A percentile compares a stretch with the other conserved stretches of the same genome.
Conservation (phyloP, 768 basidiomycete genomes). For the Dendrothele bispora region DNA sequence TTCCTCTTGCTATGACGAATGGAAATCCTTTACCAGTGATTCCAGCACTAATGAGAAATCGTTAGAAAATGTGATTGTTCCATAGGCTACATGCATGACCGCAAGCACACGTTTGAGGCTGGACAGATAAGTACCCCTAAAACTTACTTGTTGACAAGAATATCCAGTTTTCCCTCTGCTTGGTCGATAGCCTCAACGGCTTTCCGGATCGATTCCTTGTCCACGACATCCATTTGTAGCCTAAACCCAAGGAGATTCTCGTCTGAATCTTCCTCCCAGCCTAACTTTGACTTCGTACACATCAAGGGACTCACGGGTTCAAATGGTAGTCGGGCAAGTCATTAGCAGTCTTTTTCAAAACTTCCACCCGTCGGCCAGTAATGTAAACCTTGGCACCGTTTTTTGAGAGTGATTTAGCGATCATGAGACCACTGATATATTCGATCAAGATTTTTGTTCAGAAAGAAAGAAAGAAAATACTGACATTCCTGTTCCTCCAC, state of each 20-base stretch:
- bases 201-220: constrained; percentile 1
- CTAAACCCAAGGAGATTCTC: neutral
- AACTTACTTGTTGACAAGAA: constrained; percentile 7
- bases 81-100: too few relatives aligned
- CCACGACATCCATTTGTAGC: neutral
- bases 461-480: neutral
- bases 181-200: neutral
- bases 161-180: constrained; percentile 1
- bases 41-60: neutral
- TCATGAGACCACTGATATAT: neutral
- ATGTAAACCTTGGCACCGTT: neutral
- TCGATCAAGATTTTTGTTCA: neutral
- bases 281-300: neutral
- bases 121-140: too few relatives aligned
- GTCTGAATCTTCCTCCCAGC: neutral
- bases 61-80: neutral
- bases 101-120: too few relatives aligned
- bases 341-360: neutral
- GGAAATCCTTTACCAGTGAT: neutral
- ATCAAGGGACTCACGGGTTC: neutral
- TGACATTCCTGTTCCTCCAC: constrained; percentile 1
- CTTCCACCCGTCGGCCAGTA: neutral
- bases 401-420: neutral
- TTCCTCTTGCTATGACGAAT: neutral
- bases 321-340: neutral